Evolutionary conservation across 495 filamentous ascomycete species (phyloP), one percentile per base, ranked within the genome.

Genomic region (Cercophora sp.): DNA sequence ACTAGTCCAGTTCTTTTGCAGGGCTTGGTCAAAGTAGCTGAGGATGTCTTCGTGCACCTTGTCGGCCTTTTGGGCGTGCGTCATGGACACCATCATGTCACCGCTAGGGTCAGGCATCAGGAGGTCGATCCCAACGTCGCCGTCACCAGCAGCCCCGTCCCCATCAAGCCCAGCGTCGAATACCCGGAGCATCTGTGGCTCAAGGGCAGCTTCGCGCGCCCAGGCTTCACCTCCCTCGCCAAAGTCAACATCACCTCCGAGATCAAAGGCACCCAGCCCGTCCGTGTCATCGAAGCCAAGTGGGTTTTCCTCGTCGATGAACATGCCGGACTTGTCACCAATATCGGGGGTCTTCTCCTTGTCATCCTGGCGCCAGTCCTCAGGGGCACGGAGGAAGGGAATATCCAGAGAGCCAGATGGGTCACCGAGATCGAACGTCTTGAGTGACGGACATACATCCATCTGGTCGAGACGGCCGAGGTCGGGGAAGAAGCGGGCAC

Each of bases 1-100:
- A 41, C 90, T 94, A n/a, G 88, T 89, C 93, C 93, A 99, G 67
- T 96, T 97, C 77, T 94, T 95, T 59, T 87, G 83, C 22, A 96
- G 72, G 8, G 92, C 91, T 60, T 96, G 85, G 68, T 99, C 93
- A 63, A 99, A 99, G 71, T 96, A 99, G 60, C 86, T 86, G 15
- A 99, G 79, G 48, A 99, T 96, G 61, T 96, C 91, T 54, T 96
- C 89, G 59, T 93, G 88, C 43, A 86, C 78, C 51, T 78, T 75
- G 48, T 79, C 83, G 36, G 82, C 78, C 25, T 67, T 77, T 41
- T 73, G 69, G 15, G 74, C 68, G 59, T 85, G 83, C 18, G 80
- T 80, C 68, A 95, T 80, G 8, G 86, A 85, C 13, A 95, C 77
- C 29, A 81, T 74, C 63, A 87, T 93, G 37, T 86, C 71, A 13